phyloP scores from a whole-genome alignment of 345 rosid species.

The Sisymbrium irio region DNA sequence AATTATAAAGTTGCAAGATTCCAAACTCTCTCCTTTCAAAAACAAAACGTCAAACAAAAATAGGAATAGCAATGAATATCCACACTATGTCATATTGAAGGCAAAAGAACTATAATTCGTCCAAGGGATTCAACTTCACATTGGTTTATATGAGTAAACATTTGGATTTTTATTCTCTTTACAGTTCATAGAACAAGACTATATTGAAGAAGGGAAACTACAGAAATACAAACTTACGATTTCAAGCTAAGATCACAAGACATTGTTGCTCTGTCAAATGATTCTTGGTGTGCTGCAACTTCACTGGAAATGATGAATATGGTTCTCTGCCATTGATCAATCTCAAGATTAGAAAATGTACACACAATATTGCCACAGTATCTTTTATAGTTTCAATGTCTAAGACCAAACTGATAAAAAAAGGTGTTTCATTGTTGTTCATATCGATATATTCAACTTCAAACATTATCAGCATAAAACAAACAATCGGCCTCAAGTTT shows the following conservation, averaged over 20 bases:
- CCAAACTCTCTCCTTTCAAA: no score
- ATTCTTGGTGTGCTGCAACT: background rate
- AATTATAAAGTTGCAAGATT: no score
- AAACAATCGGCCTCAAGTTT: slow-evolving; percentile 12
- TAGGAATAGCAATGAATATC: background rate
- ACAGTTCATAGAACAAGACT: background rate
- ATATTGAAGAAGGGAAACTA: background rate
- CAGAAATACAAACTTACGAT: background rate
- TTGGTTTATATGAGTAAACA: no score
- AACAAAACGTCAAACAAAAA: no score
- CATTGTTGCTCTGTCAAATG: slow-evolving; percentile 18
- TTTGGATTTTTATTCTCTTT: background rate
- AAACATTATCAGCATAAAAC: background rate
- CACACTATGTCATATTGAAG: background rate
- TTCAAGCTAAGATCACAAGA: slow-evolving; percentile 15
- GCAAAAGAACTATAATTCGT: no score
- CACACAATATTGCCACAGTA: background rate
- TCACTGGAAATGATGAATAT: background rate
- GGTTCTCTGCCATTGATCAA: background rate
- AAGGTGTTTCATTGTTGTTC: no score
- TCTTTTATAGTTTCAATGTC: background rate
- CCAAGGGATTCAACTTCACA: no score
- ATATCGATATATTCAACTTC: background rate
- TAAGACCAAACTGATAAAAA: background rate
- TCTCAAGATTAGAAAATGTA: slow-evolving; percentile 1